Conservation (phyloP, 345 rosid species). For the Carallia brachiata region DNA sequence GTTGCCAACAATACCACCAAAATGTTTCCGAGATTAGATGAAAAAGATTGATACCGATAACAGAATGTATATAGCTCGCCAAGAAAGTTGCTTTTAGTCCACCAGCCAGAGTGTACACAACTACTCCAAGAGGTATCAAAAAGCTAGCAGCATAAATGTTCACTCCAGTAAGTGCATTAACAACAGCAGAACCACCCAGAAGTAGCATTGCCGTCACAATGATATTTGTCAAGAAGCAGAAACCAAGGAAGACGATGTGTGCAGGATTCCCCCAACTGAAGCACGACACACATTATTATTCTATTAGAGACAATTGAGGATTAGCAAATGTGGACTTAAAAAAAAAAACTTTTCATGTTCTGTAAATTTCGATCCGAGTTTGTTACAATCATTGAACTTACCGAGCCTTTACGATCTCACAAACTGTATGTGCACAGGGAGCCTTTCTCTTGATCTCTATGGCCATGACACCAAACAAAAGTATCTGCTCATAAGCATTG, state of each 20-base stretch:
- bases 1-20: neutral
- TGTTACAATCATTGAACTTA: constrained; percentile 17
- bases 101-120: constrained; percentile 86
- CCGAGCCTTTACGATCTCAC: constrained; percentile 96
- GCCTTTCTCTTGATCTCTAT: constrained; percentile 96
- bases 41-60: constrained; percentile 44
- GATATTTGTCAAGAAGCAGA: constrained; percentile 75
- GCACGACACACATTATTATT: neutral
- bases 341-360: too few relatives aligned
- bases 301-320: neutral
- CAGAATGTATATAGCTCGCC: constrained; percentile 94
- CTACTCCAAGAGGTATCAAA: constrained; percentile 89
- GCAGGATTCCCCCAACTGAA: constrained; percentile 89
- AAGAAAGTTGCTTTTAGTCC: constrained; percentile 93
- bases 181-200: constrained; percentile 92
- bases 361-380: neutral
- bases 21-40: neutral
- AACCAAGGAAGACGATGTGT: constrained; percentile 76
- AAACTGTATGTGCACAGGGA: constrained; percentile 88
- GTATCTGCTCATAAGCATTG: constrained; percentile 45
- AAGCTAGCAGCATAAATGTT: constrained; percentile 89
- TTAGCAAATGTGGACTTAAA: neutral
- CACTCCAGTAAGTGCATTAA: constrained; percentile 86
- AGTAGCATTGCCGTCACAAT: constrained; percentile 91
- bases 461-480: constrained; percentile 89